Percentiles rank a stretch among this genome's conserved stretches.
Conservation (phyloP, 2,329 filamentous ascomycete genomes). For the Pseudofabraea citricarpa region DNA sequence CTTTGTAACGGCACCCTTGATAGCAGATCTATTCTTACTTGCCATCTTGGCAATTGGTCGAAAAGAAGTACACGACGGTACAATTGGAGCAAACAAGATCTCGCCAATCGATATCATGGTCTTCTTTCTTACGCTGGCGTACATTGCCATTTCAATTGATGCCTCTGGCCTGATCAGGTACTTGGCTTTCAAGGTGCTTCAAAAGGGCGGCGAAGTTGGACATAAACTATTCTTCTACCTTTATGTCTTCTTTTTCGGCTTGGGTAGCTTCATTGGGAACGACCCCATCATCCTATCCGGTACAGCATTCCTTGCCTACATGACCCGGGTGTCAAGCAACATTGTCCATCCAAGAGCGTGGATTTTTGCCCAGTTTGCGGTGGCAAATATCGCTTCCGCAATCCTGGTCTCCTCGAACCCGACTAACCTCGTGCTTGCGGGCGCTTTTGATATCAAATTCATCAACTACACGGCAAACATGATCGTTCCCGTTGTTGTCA, state of each 20-base stretch:
- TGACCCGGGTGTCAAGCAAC: slow-evolving; percentile 71
- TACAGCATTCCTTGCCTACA: slow-evolving; percentile 70
- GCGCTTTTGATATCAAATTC: slow-evolving; percentile 68
- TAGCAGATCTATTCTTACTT: slow-evolving; percentile 67
- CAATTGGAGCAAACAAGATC: slow-evolving; percentile 60
- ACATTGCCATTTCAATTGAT: slow-evolving; percentile 74
- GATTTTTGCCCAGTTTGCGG: slow-evolving; percentile 67
- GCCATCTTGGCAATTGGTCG: slow-evolving; percentile 64
- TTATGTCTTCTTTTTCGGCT: slow-evolving; percentile 64
- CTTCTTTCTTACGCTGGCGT: slow-evolving; percentile 70
- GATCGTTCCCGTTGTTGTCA: slow-evolving; percentile 67
- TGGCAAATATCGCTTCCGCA: slow-evolving; percentile 70
- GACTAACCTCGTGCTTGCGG: slow-evolving; percentile 69
- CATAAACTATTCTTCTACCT: slow-evolving; percentile 68
- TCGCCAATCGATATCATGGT: slow-evolving; percentile 67
- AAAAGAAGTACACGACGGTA: slow-evolving; percentile 64
- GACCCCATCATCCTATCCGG: slow-evolving; percentile 72
- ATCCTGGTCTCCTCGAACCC: slow-evolving; percentile 76
- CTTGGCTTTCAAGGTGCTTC: slow-evolving; percentile 64
- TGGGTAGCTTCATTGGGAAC: slow-evolving; percentile 68
- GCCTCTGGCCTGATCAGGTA: slow-evolving; percentile 69
- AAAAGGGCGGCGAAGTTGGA: slow-evolving; percentile 62
- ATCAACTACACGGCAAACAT: slow-evolving; percentile 73
- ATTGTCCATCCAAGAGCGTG: slow-evolving; percentile 67
- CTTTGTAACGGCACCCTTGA: slow-evolving; percentile 65